Base-by-base conservation (phyloP, 257 asterid species). In the Ilex asprella region DNA sequence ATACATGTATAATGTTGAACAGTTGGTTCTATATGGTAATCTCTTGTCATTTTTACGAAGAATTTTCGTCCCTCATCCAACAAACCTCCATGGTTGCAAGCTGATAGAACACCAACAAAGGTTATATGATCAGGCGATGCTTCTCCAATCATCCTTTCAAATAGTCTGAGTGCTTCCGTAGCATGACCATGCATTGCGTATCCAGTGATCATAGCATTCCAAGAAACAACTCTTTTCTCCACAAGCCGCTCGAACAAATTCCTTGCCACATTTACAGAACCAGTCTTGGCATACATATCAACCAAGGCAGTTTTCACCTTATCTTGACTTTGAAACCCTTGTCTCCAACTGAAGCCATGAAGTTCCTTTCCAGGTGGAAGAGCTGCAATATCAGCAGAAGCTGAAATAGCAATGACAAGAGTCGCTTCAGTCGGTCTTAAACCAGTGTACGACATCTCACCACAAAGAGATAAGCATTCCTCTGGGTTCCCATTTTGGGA, bases 1-100 rank as follows among this genome's bases (percentile, higher is more conserved):
- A 53, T 53, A 10, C 57, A 53, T 15, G 57, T 53, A n/a, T 53
- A 53, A 53, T 53, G 57, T 14, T 53, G 57, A 53, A 53, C 57
- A 15, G 57, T 53, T 21, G 57, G 57, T 53, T 53, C 57, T 15
- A 53, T 53, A 21, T 14, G 7, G 57, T 53, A 53, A 21, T 53
- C 30, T 14, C 30, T 8, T 2, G 30, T 53, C 57, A 53, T 53
- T 14, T 6, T 7, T n/a, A 8, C 57, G 30, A 53, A 53, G 3
- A 14, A n/a, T 21, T 10, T 53, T 27, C 11, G 6, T 21, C 57
- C 57, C 15, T 53, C 57, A 5, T 53, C 30, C 15, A 53, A 2
- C 57, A 15, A 53, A 53, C 57, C 57, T 1, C 57, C 57, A 53
- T 53, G 57, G 30, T 53, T 53, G 30, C 57, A 53, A 53, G 57